These are phyloP conservation scores for Ilex paraguariensis DNA, from an alignment of 305 asterid genomes.

Conservation along the genomic window DNA sequence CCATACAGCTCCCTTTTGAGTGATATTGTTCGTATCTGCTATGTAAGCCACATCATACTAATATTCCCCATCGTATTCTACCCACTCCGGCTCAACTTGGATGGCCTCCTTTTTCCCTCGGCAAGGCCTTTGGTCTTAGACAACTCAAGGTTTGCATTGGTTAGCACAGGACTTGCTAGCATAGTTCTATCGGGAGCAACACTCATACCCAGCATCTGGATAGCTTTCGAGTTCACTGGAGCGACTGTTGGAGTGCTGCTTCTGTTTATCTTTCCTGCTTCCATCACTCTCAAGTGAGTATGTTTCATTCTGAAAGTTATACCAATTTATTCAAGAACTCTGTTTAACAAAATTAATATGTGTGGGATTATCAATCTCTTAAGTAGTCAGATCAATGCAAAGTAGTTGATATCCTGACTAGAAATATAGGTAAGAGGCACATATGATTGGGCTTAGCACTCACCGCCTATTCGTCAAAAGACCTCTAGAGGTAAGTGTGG, in stretches of 20 bases:
- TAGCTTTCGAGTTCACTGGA: conserved; percentile 97
- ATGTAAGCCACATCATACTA: conserved; percentile 92
- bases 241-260: conserved; percentile 95
- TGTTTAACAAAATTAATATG: no score
- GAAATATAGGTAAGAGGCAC: no score
- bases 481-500: neutral
- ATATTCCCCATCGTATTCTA: conserved; percentile 91
- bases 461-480: no score
- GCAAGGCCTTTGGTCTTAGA: conserved; percentile 71
- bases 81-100: conserved; percentile 81
- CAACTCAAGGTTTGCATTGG: conserved; percentile 66
- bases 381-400: no score
- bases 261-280: conserved; percentile 92
- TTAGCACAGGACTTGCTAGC: conserved; percentile 60
- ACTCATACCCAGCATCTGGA: conserved; percentile 99
- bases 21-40: conserved; percentile 89
- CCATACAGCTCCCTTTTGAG: conserved; percentile 81
- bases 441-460: no score
- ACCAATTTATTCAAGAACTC: no score
- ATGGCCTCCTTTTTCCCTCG: conserved; percentile 83
- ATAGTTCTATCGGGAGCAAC: conserved; percentile 81
- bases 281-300: conserved; percentile 73
- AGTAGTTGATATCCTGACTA: no score
- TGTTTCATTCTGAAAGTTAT: no score
- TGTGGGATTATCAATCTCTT: no score